Evolutionary conservation across 2,329 filamentous ascomycete species (phyloP).

Genomic region (Diplodia intermedia): DNA sequence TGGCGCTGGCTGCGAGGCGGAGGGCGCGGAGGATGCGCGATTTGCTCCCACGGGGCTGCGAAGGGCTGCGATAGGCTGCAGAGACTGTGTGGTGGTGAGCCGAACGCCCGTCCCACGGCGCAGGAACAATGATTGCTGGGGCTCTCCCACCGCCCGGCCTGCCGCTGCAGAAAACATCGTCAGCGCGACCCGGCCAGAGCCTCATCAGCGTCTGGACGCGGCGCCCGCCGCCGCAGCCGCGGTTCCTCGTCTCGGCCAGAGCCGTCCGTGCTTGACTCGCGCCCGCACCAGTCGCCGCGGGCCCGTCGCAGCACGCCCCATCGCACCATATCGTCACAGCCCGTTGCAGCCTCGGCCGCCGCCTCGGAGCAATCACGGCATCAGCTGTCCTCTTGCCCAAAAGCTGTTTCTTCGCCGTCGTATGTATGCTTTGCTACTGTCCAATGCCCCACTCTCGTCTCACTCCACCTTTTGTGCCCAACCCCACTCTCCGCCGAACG

Average conservation of each 20-base stretch:
- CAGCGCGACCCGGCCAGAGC: background rate
- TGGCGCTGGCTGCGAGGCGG: slow-evolving; percentile 24
- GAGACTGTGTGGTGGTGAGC: slow-evolving; percentile 13
- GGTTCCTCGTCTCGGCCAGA: slow-evolving; percentile 17
- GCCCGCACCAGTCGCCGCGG: background rate
- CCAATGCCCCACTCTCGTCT: slow-evolving; percentile 20
- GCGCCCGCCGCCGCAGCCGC: slow-evolving; percentile 27
- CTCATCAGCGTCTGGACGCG: slow-evolving; percentile 15
- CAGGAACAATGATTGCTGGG: slow-evolving; percentile 6
- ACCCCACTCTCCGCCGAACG: slow-evolving; percentile 8
- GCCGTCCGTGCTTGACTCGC: slow-evolving; percentile 21
- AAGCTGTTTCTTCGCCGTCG: slow-evolving; percentile 22
- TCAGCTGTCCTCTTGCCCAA: slow-evolving; percentile 12
- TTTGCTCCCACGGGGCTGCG: slow-evolving; percentile 29
- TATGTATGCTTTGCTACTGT: slow-evolving; percentile 40
- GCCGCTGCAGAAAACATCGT: background rate
- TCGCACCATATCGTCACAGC: slow-evolving; percentile 23
- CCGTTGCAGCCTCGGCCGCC: background rate
- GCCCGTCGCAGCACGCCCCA: background rate
- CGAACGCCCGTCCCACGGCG: slow-evolving; percentile 20
- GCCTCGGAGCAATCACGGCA: slow-evolving; percentile 18
- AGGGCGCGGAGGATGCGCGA: slow-evolving; percentile 29
- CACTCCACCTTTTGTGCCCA: slow-evolving; percentile 32
- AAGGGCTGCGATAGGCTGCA: slow-evolving; percentile 23
- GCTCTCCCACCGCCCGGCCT: slow-evolving; percentile 5